Conservation (phyloP, 805 yeast species). For the Groenewaldozyma tartarivorans region DNA sequence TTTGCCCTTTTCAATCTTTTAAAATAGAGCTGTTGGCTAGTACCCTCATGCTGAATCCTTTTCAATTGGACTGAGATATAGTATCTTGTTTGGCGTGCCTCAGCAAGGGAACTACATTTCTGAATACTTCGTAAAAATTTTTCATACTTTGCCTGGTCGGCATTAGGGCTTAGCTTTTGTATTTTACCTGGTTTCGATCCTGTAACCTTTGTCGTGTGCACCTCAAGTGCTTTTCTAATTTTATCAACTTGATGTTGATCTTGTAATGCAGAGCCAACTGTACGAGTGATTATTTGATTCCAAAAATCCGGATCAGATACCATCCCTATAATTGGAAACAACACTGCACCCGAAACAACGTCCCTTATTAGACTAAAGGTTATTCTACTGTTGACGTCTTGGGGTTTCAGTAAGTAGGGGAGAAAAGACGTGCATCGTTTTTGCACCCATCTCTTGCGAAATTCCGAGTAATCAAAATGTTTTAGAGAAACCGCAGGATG, state of each 20-base stretch:
- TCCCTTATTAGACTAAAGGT: constrained; percentile 49
- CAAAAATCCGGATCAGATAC: constrained; percentile 67
- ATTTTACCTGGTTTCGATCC: neutral
- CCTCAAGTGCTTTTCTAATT: constrained; percentile 58
- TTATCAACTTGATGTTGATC: constrained; percentile 68
- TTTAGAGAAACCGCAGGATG: constrained; percentile 47
- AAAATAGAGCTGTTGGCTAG: constrained; percentile 22
- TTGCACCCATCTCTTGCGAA: constrained; percentile 44
- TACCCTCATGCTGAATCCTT: constrained; percentile 29
- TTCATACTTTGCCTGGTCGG: constrained; percentile 34
- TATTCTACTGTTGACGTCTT: constrained; percentile 34
- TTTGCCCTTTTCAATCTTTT: constrained; percentile 27
- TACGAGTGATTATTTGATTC: constrained; percentile 53
- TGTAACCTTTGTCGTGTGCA: constrained; percentile 35
- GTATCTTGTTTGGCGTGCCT: constrained; percentile 41
- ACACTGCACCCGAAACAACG: constrained; percentile 47
- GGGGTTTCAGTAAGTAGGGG: constrained; percentile 39
- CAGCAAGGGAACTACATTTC: constrained; percentile 29
- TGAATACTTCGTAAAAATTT: constrained; percentile 31
- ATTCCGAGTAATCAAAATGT: constrained; percentile 26
- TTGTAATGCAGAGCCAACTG: constrained; percentile 54
- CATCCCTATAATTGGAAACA: constrained; percentile 42
- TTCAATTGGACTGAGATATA: constrained; percentile 39
- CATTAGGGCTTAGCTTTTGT: constrained; percentile 30
- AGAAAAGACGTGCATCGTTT: constrained; percentile 34